A percentile compares a stretch with the other conserved stretches of the same genome.
Evolutionary conservation across 805 yeast species (phyloP).

Genomic region (Henningerozyma blattae): DNA sequence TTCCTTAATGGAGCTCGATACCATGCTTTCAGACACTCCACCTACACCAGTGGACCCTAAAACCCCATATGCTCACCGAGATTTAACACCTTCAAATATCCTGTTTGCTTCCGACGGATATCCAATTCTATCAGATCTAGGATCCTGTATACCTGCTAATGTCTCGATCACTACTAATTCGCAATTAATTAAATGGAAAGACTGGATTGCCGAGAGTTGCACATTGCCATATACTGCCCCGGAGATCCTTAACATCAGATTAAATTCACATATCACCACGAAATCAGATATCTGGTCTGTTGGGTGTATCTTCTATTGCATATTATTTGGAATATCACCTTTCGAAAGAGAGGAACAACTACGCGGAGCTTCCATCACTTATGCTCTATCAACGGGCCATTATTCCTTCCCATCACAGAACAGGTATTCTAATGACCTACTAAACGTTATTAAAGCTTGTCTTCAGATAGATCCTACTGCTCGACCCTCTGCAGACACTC

Average conservation of each 20-base stretch:
- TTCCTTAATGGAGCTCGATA: not conserved
- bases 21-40: slow-evolving; percentile 7
- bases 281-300: slow-evolving; percentile 84
- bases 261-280: slow-evolving; percentile 44
- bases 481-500: slow-evolving; percentile 54
- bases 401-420: slow-evolving; percentile 29
- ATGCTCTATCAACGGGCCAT: slow-evolving; percentile 63
- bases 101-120: slow-evolving; percentile 64
- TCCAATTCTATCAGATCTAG: slow-evolving; percentile 77
- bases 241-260: slow-evolving; percentile 66
- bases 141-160: slow-evolving; percentile 55
- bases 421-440: slow-evolving; percentile 29
- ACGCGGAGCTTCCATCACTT: slow-evolving; percentile 67
- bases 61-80: slow-evolving; percentile 76
- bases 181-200: slow-evolving; percentile 62
- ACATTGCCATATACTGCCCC: slow-evolving; percentile 86
- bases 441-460: slow-evolving; percentile 47
- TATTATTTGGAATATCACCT: slow-evolving; percentile 73
- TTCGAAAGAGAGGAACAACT: slow-evolving; percentile 74
- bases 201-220: slow-evolving; percentile 63
- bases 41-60: no score
- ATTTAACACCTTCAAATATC: slow-evolving; percentile 80
- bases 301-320: slow-evolving; percentile 72
- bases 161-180: slow-evolving; percentile 62
- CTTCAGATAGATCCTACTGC: slow-evolving; percentile 45